These are phyloP conservation scores for Monosporascus sp. DNA, from an alignment of 2,329 filamentous ascomycete genomes.

Conservation along the genomic window DNA sequence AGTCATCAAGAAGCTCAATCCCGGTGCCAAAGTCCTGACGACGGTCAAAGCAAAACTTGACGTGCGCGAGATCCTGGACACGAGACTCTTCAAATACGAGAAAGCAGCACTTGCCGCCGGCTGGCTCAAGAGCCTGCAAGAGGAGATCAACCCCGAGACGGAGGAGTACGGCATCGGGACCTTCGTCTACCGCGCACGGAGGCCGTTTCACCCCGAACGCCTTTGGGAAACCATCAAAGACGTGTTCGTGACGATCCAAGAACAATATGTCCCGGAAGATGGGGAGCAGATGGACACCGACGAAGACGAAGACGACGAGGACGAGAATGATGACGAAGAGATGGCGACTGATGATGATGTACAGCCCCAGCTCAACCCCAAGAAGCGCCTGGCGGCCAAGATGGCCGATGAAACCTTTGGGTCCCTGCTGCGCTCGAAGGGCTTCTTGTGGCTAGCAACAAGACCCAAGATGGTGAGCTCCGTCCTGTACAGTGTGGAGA, in stretches of 20 bases:
- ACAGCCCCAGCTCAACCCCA: conserved; percentile 17
- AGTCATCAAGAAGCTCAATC: conserved; percentile 59
- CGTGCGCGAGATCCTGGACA: conserved; percentile 59
- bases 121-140: conserved; percentile 65
- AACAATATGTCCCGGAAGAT: conserved; percentile 34
- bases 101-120: conserved; percentile 60
- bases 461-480: conserved; percentile 39
- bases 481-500: not conserved
- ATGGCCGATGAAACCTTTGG: conserved; percentile 45
- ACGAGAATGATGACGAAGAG: conserved; percentile 25
- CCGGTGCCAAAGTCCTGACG: conserved; percentile 58
- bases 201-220: conserved; percentile 46
- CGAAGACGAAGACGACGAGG: conserved; percentile 27
- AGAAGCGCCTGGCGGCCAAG: conserved; percentile 47
- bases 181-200: conserved; percentile 60
- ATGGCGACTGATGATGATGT: conserved; percentile 19
- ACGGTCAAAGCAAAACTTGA: conserved; percentile 47
- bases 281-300: conserved; percentile 14
- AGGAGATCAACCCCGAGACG: conserved; percentile 67
- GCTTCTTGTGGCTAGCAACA: conserved; percentile 55
- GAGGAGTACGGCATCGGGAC: conserved; percentile 68
- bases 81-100: conserved; percentile 58
- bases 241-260: conserved; percentile 44
- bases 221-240: conserved; percentile 41
- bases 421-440: conserved; percentile 58